Conservation (phyloP, 2,329 filamentous ascomycete genomes). For the Geosmithia morbida region DNA sequence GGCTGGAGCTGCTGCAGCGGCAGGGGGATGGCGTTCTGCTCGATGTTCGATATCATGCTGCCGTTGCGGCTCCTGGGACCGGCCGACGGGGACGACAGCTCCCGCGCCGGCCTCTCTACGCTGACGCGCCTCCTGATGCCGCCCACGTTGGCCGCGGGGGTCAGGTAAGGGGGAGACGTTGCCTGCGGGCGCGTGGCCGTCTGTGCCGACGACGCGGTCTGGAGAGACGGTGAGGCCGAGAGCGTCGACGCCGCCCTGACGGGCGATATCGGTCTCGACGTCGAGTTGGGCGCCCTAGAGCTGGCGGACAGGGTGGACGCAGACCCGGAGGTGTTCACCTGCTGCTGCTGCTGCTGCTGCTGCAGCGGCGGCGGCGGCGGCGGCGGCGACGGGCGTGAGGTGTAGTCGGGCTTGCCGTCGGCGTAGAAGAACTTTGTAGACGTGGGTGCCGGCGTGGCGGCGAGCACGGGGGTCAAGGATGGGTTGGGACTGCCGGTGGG, state of each 20-base stretch:
- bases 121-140: constrained; percentile 24
- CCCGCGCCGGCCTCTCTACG: constrained; percentile 22
- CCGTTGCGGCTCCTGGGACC: constrained; percentile 24
- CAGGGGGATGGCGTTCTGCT: constrained; percentile 16
- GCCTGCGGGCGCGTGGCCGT: constrained; percentile 12
- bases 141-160: constrained; percentile 12
- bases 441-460: constrained; percentile 20
- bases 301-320: constrained; percentile 30
- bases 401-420: constrained; percentile 43
- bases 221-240: constrained; percentile 5
- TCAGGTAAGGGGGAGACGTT: constrained; percentile 21
- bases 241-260: constrained; percentile 21
- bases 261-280: constrained; percentile 35
- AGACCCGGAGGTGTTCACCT: constrained; percentile 21
- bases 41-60: constrained; percentile 18
- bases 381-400: constrained; percentile 11
- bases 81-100: constrained; percentile 5
- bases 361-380: too few species aligned
- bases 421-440: constrained; percentile 62
- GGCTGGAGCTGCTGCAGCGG: constrained; percentile 7
- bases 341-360: too few species aligned
- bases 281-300: constrained; percentile 20
- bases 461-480: constrained; percentile 17
- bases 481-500: constrained; percentile 9
- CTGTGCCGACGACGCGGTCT: not conserved